Evolutionary conservation across 257 asterid species (phyloP).

Genomic region (Fraxinus americana): DNA sequence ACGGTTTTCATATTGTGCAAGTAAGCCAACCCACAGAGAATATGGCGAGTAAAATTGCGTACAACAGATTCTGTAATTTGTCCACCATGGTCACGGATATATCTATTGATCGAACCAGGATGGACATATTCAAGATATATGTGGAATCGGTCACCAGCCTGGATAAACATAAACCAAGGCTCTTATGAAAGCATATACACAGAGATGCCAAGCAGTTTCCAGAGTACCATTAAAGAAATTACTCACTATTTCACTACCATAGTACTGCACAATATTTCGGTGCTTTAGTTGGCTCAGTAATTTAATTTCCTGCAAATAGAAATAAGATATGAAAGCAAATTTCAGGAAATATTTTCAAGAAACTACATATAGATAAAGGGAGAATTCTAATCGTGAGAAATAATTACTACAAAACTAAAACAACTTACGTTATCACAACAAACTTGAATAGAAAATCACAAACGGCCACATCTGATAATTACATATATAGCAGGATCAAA

Average conservation of each 20-base stretch:
- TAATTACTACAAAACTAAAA: too few species aligned
- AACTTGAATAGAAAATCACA: not conserved
- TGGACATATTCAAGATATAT: conserved; percentile 92
- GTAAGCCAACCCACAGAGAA: conserved; percentile 84
- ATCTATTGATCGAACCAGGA: conserved; percentile 87
- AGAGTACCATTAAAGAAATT: not conserved
- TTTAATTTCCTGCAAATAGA: conserved; percentile 63
- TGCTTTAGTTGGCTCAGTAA: conserved; percentile 87
- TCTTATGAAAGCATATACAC: conserved; percentile 11
- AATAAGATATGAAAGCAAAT: not conserved
- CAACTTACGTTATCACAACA: not conserved
- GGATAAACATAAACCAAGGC: conserved; percentile 32
- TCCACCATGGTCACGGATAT: conserved; percentile 77
- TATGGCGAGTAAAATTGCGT: conserved; percentile 88
- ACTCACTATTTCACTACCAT: conserved; percentile 86
- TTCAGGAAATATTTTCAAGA: too few species aligned
- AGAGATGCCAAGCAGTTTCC: not conserved
- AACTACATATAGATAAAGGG: too few species aligned
- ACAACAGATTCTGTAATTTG: conserved; percentile 85
- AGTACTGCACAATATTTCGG: conserved; percentile 88
- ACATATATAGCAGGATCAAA: not conserved
- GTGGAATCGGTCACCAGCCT: conserved; percentile 77
- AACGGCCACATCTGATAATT: not conserved
- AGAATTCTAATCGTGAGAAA: too few species aligned
- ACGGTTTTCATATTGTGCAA: conserved; percentile 83